Evolutionary conservation across 2,329 filamentous ascomycete species (phyloP).

Genomic region (Hymenoscyphus fraxineus): DNA sequence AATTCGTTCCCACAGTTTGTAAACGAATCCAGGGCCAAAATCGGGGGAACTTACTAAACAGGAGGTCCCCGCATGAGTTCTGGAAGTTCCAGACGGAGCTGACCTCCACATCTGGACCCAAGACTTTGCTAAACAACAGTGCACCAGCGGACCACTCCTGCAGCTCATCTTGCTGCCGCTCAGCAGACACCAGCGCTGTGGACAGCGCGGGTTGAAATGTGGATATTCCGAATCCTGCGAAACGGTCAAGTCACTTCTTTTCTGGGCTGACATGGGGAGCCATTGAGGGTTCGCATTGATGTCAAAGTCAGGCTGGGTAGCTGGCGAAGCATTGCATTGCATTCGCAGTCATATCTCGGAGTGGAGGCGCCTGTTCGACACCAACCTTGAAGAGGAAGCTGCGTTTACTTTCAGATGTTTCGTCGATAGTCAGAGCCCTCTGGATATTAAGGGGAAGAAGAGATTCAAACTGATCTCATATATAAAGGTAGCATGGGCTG

Average conservation of each 20-base stretch:
- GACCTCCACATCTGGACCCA: constrained; percentile 17
- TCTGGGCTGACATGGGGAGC: constrained; percentile 1
- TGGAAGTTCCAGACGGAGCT: constrained; percentile 23
- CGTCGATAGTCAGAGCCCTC: constrained; percentile 3
- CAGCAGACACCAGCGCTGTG: constrained; percentile 25
- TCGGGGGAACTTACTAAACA: constrained; percentile 10
- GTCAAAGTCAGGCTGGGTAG: constrained; percentile 4
- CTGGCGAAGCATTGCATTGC: not conserved
- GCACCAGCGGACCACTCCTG: constrained; percentile 28
- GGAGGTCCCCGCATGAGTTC: constrained; percentile 12
- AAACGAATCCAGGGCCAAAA: not conserved
- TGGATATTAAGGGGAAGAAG: constrained; percentile 1
- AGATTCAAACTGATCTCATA: not conserved
- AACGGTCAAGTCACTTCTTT: constrained; percentile 7
- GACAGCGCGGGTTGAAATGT: constrained; percentile 18
- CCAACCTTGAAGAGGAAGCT: not conserved
- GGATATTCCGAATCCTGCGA: constrained; percentile 6
- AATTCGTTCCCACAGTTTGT: not conserved
- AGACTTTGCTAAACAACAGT: constrained; percentile 24
- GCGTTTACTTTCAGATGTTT: constrained; percentile 3
- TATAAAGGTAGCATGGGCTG: constrained; percentile 7
- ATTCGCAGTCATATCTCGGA: not conserved
- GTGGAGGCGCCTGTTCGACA: not conserved
- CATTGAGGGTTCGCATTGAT: not conserved
- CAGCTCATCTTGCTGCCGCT: constrained; percentile 35